Conservation (phyloP, 1,284 basidiomycete species). For the Pterulicium gracile region DNA sequence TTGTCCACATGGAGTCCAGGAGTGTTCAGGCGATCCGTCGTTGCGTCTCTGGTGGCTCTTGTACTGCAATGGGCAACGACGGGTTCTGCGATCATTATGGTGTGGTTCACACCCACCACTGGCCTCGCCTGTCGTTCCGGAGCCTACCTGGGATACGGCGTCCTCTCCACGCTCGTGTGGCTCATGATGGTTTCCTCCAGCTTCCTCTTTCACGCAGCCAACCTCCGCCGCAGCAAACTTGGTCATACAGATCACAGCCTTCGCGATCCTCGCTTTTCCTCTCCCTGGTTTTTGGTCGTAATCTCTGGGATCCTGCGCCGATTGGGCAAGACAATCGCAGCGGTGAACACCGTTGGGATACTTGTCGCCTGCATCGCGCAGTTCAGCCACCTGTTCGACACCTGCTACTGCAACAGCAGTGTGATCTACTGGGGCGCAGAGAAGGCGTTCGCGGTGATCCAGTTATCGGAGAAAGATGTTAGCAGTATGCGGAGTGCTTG, state of each 20-base stretch:
- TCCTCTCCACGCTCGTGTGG: conserved; percentile 25
- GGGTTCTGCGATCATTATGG: conserved; percentile 21
- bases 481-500: conserved; percentile 11
- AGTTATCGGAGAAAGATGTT: conserved; percentile 7
- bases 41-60: conserved; percentile 23
- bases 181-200: conserved; percentile 25
- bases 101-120: conserved; percentile 26
- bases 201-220: conserved; percentile 17
- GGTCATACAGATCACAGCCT: background rate
- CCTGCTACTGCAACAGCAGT: conserved; percentile 27
- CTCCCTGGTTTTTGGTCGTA: background rate
- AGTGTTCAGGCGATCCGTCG: conserved; percentile 19
- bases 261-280: background rate
- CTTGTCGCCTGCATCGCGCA: conserved; percentile 22
- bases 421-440: conserved; percentile 16
- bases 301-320: conserved; percentile 18
- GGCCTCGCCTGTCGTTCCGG: conserved; percentile 30
- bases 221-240: background rate
- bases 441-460: conserved; percentile 17
- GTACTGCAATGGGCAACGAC: conserved; percentile 29
- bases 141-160: conserved; percentile 25
- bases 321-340: conserved; percentile 20
- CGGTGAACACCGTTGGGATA: conserved; percentile 21
- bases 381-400: conserved; percentile 22
- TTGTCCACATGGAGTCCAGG: conserved; percentile 17